A percentile compares a stretch with the other conserved stretches of the same genome.
Evolutionary conservation across 805 yeast genomes (phyloP).

Genomic region (Myxozyma monticola): DNA sequence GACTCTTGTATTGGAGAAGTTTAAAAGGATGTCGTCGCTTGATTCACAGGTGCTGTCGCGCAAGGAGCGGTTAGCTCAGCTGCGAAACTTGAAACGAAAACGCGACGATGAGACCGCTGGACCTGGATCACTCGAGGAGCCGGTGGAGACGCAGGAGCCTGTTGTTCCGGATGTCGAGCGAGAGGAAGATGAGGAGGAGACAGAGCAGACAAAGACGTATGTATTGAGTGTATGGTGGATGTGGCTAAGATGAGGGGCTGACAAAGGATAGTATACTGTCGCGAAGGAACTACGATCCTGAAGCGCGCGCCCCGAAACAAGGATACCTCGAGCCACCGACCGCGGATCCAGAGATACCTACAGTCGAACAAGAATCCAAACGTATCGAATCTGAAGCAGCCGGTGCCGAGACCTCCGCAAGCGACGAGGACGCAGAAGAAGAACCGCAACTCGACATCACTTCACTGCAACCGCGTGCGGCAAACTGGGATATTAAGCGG

Average conservation of each 20-base stretch:
- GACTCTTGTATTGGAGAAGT: neutral
- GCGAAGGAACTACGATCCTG: constrained; percentile 37
- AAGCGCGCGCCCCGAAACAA: constrained; percentile 33
- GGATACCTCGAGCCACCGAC: constrained; percentile 36
- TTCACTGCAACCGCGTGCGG: constrained; percentile 35
- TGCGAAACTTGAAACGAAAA: constrained; percentile 35
- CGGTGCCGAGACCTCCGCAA: constrained; percentile 30
- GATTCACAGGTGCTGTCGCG: constrained; percentile 37
- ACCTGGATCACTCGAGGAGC: too few relatives aligned
- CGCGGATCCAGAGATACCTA: constrained; percentile 15
- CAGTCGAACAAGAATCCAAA: constrained; percentile 37
- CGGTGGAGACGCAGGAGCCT: neutral
- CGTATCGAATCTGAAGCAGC: constrained; percentile 35
- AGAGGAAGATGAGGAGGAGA: constrained; percentile 3
- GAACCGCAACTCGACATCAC: constrained; percentile 32
- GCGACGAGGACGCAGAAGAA: constrained; percentile 35
- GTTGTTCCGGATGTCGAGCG: neutral
- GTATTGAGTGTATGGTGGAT: neutral
- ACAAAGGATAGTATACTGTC: neutral
- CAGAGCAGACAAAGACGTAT: neutral
- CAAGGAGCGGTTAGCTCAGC: constrained; percentile 38
- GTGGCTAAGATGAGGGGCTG: neutral
- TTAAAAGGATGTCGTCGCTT: constrained; percentile 26
- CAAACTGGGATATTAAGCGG: constrained; percentile 43
- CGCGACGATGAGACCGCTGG: constrained; percentile 13